phyloP scores from a whole-genome alignment of 1,284 basidiomycete species.

The Malassezia cuniculi region DNA sequence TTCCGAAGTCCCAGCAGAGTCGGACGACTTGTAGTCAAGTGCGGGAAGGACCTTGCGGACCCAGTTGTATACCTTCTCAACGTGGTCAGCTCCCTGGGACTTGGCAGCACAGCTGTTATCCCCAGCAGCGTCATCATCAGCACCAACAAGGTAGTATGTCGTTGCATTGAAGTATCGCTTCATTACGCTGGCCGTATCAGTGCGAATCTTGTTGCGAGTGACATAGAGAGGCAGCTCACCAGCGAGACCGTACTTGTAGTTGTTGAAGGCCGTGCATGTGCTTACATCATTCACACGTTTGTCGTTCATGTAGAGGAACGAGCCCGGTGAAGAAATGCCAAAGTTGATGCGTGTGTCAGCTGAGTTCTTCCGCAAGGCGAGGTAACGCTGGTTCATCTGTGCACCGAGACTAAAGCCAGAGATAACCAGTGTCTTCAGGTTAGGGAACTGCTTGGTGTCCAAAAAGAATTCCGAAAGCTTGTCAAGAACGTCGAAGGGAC shows the following conservation, averaged over 20 bases:
- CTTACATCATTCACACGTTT: slow-evolving; percentile 4
- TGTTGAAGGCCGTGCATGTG: slow-evolving; percentile 15
- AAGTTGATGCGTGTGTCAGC: slow-evolving; percentile 19
- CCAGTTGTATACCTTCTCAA: slow-evolving; percentile 35
- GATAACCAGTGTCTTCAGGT: slow-evolving; percentile 30
- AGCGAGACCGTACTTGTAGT: slow-evolving; percentile 41
- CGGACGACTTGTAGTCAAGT: too few species aligned
- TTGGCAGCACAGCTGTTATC: slow-evolving; percentile 22
- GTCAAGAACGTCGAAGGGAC: slow-evolving; percentile 30
- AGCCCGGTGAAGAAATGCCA: slow-evolving; percentile 30
- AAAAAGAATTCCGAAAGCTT: slow-evolving; percentile 22
- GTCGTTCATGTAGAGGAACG: slow-evolving; percentile 29
- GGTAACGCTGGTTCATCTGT: slow-evolving; percentile 30
- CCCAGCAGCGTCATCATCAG: slow-evolving; percentile 17
- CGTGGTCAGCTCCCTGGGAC: slow-evolving; percentile 25
- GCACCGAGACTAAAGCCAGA: slow-evolving; percentile 35
- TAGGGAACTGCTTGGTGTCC: slow-evolving; percentile 23
- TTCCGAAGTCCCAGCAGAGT: background rate
- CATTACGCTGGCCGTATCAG: slow-evolving; percentile 9
- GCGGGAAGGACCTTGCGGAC: slow-evolving; percentile 20
- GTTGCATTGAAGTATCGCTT: slow-evolving; percentile 19
- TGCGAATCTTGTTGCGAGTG: slow-evolving; percentile 1
- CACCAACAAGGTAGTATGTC: slow-evolving; percentile 29
- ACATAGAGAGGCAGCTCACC: slow-evolving; percentile 28
- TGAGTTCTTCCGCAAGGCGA: slow-evolving; percentile 23